Conservation (phyloP, 495 filamentous ascomycete genomes). For the Copromyces sp. region DNA sequence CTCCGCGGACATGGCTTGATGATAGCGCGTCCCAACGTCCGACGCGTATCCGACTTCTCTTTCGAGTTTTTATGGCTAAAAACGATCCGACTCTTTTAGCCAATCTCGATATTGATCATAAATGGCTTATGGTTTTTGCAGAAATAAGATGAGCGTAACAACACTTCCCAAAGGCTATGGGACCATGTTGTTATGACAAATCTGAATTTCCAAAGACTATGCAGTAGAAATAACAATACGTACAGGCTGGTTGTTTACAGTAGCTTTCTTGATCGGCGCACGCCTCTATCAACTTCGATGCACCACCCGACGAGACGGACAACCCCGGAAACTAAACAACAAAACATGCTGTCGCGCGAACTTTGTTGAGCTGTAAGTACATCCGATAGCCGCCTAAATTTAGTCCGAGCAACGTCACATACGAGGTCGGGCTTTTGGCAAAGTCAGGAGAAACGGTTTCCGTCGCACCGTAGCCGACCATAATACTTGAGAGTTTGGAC, state of each 20-base stretch:
- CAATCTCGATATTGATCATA: not conserved
- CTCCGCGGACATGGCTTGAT: not conserved
- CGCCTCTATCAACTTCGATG: not conserved
- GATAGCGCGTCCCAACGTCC: not conserved
- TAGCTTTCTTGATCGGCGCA: conserved; percentile 11
- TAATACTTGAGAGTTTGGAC: not conserved
- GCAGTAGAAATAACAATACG: not conserved
- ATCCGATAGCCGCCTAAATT: conserved; percentile 13
- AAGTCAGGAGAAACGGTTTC: conserved; percentile 1
- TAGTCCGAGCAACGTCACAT: conserved; percentile 25
- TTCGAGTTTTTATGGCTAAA: not conserved
- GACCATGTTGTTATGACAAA: not conserved
- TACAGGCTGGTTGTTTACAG: not conserved
- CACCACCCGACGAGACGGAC: not conserved
- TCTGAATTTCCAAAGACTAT: not conserved
- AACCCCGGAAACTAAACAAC: not conserved
- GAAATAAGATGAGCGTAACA: not conserved
- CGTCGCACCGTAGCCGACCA: not conserved
- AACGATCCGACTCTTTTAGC: not conserved
- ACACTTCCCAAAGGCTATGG: not conserved
- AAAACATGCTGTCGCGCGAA: conserved; percentile 1
- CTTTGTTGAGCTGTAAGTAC: conserved; percentile 12
- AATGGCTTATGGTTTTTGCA: conserved; percentile 4
- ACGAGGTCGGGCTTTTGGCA: conserved; percentile 2
- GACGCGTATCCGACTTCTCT: not conserved